Evolutionary conservation across 176 grass and related monocot genomes (phyloP), one percentile per base, ranked within the genome.

Genomic region (Oryza meyeriana): DNA sequence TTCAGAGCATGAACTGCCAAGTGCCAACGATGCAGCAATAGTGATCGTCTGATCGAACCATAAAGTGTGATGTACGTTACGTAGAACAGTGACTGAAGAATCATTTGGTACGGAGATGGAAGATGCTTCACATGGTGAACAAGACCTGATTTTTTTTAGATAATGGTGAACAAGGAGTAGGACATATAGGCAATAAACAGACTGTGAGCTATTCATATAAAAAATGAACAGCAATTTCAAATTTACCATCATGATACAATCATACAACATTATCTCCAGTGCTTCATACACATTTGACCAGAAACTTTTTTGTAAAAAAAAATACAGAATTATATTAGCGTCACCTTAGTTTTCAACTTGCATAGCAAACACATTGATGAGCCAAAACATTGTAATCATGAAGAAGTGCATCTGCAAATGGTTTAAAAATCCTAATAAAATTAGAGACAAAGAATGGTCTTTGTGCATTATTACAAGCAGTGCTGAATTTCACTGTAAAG

Each of bases 401-500:
- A 31, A 73, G 41, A 72, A 31, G 16, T 18, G 34, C 29, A 75
- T 8, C 2, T 57, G 18, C 29, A 75, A 13, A 75, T 50, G 47
- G 52, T n/a, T 45, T 57, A 4, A 18, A 58, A 59, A 59, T 59
- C 33, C 12, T 52, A 68, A n/a, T 12, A 45, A 64, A 58, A 82
- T 73, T 73, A 38, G 10, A 26, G 29, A 29, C 57, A 47, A 29
- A 48, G 40, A n/a, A 75, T 47, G 59, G 42, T 24, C 69, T 26
- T 64, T 11, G 29, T 38, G 59, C 29, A 20, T 45, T 16, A 35
- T 64, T 64, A 74, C 33, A 18, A 12, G 27, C 48, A 45, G 55
- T 58, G 27, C 48, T 44, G 82, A 69, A 77, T 69, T 47, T 33
- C 18, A 55, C 7, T 40, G 32, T 32, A 69, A 69, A 84, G 48